Conservation (phyloP, 2,329 filamentous ascomycete genomes). For the Venturia asperata region DNA sequence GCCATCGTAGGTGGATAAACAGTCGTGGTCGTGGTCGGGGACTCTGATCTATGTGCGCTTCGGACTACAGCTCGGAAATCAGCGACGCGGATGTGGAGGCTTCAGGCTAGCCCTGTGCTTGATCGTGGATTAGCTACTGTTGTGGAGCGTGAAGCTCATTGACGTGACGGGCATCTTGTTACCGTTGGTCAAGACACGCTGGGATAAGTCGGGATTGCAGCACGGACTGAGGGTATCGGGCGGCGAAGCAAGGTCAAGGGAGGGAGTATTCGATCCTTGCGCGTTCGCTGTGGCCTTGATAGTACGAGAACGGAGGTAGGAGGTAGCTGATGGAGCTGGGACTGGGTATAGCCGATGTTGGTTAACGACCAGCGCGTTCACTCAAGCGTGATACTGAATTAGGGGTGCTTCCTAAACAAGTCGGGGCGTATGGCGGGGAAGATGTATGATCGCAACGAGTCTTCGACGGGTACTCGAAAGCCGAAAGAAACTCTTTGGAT, state of each 20-base stretch:
- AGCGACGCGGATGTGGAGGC: not conserved
- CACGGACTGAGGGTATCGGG: conserved; percentile 9
- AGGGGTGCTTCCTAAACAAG: conserved; percentile 5
- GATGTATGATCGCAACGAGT: not conserved
- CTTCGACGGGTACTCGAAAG: not conserved
- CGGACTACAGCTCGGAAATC: not conserved
- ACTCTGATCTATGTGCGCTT: conserved; percentile 13
- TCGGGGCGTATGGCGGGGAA: not conserved
- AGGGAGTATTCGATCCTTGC: not conserved
- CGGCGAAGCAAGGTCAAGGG: conserved; percentile 8
- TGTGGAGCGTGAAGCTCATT: conserved; percentile 12
- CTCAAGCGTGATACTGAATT: conserved; percentile 2
- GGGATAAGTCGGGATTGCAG: not conserved
- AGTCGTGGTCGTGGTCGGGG: conserved; percentile 5
- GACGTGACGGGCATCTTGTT: conserved; percentile 8
- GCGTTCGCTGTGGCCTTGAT: not conserved
- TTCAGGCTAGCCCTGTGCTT: not conserved
- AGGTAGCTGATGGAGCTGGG: not conserved
- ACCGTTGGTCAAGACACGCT: conserved; percentile 6
- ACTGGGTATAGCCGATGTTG: conserved; percentile 1
- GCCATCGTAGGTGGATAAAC: conserved; percentile 47
- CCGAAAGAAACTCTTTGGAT: conserved; percentile 5
- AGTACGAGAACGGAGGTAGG: too few relatives aligned
- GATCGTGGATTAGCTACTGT: conserved; percentile 5
- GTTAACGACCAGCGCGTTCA: conserved; percentile 5